phyloP scores from a whole-genome alignment of 805 yeast species.

The Millerago galiae region DNA sequence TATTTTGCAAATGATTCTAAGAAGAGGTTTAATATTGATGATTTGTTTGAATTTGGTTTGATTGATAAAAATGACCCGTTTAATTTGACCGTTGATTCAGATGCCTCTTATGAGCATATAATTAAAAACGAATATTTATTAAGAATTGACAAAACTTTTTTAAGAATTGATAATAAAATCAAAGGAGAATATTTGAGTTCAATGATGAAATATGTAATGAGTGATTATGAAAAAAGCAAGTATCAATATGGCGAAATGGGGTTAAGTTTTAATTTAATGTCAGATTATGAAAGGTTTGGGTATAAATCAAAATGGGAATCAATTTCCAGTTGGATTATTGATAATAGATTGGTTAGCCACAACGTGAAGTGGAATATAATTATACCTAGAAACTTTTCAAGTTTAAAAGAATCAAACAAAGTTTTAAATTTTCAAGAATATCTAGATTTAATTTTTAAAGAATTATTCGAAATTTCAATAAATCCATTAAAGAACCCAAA shows the following conservation, averaged over 20 bases:
- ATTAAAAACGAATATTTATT: conserved; percentile 22
- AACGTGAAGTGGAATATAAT: conserved; percentile 34
- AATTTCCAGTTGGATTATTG: conserved; percentile 30
- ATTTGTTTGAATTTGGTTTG: conserved; percentile 24
- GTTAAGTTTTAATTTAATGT: conserved; percentile 25
- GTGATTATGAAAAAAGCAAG: conserved; percentile 31
- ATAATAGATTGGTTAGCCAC: conserved; percentile 32
- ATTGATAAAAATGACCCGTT: conserved; percentile 24
- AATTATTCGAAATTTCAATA: conserved; percentile 24
- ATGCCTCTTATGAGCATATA: conserved; percentile 16
- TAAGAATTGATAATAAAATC: conserved; percentile 30
- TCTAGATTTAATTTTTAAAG: conserved; percentile 27
- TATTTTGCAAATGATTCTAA: conserved; percentile 26
- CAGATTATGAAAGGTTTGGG: conserved; percentile 10
- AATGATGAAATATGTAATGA: conserved; percentile 27
- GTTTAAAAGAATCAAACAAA: conserved; percentile 16
- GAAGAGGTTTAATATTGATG: conserved; percentile 23
- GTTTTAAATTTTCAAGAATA: conserved; percentile 27
- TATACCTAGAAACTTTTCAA: conserved; percentile 27
- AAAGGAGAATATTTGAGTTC: conserved; percentile 33
- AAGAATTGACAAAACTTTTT: conserved; percentile 28
- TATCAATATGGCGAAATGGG: conserved; percentile 34
- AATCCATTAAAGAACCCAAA: conserved; percentile 21
- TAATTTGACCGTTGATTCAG: conserved; percentile 18
- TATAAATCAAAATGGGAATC: conserved; percentile 23